Evolutionary conservation across 2,329 filamentous ascomycete genomes (phyloP), one percentile per base, ranked within the genome.

Genomic region (Immersiporthe knoxdaviesiana): DNA sequence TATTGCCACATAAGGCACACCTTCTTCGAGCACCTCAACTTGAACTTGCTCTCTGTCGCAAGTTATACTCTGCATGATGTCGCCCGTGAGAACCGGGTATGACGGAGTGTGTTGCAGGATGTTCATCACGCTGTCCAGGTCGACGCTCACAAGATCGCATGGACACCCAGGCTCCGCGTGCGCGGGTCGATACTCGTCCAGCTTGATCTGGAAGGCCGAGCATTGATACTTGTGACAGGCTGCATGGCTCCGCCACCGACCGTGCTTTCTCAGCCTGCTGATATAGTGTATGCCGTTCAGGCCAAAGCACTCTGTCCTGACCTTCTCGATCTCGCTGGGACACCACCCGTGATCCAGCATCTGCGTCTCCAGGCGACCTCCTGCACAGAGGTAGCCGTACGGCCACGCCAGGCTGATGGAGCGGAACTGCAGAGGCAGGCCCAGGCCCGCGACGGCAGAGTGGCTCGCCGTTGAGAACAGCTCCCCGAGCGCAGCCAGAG

Each of bases 291-390:
- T 73, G 52, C 76, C 75, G 1, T 71, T 62, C 16, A 75, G 54
- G 2, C 73, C 74, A 16, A 72, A 70, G 10, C 72, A 76, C 30
- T 72, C 74, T 8, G 64, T 70, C 21, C 72, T 72, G 14, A 74
- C 74, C 72, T 74, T 76, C 39, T 73, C 73, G 21, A 78, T 72
- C 68, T 78, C 77, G 54, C 77, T 78, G 1, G 70, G 73, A 63
- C 77, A 79, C 78, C 78, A 79, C 1, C 78, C 77, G 37, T 69
- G 60, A 7, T 66, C 54, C 24, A 75, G 68, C 77, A 79, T 78
- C 30, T 70, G 71, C 11, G 32, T 58, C 64, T 77, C 74, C 0
- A 76, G 68, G 5, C 64, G 60, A 2, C 74, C 68, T 6, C 73
- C 73, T 0, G 56, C 61, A 0, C 47, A 54, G 2, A 76, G 54